Evolutionary conservation across 306 rosid species (phyloP).

Genomic region (Medicago ruthenica): DNA sequence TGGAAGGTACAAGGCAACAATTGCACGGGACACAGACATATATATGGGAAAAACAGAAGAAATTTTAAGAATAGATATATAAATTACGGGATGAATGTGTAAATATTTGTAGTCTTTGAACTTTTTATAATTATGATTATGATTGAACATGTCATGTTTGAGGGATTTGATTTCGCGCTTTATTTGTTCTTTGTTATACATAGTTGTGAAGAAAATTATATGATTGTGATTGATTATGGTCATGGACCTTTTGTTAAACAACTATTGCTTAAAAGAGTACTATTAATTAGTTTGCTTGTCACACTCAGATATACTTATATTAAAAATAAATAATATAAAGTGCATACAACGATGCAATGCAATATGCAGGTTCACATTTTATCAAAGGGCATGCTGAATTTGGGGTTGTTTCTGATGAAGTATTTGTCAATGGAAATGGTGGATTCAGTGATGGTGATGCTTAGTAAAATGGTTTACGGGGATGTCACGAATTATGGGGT

Average conservation of each 20-base stretch:
- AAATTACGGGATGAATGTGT: too few relatives aligned
- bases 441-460: constrained; percentile 56
- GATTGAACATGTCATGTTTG: too few relatives aligned
- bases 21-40: too few relatives aligned
- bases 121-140: too few relatives aligned
- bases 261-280: neutral
- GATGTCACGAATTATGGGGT: constrained; percentile 65
- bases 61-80: too few relatives aligned
- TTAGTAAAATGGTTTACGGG: constrained; percentile 61
- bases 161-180: too few relatives aligned
- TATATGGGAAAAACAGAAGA: too few relatives aligned
- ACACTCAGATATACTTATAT: neutral
- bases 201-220: too few relatives aligned
- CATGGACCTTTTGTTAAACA: neutral
- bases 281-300: neutral
- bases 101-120: too few relatives aligned
- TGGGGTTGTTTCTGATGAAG: constrained; percentile 57
- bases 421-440: constrained; percentile 53
- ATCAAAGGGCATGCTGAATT: constrained; percentile 52
- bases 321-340: neutral
- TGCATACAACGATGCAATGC: neutral
- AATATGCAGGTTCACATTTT: constrained; percentile 62
- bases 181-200: too few relatives aligned
- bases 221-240: too few relatives aligned
- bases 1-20: too few relatives aligned